These are phyloP conservation scores for Echeveria elegans DNA, from an alignment of 164 flowering plant species.

Conservation along the genomic window DNA sequence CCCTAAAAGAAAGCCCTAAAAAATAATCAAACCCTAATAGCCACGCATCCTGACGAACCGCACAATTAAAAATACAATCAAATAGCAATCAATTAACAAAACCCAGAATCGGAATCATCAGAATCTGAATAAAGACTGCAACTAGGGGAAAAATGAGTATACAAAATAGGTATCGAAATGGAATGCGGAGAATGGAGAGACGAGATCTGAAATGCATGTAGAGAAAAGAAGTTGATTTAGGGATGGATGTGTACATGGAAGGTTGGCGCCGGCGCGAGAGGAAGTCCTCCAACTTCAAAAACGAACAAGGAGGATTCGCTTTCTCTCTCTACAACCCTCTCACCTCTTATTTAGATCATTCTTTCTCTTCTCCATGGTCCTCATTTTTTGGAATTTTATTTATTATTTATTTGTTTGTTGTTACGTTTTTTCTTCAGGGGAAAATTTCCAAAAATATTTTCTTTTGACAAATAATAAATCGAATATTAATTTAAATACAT, in stretches of 20 bases:
- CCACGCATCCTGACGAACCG: not conserved
- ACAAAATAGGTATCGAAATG: not conserved
- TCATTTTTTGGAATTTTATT: too few relatives aligned
- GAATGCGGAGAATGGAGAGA: not conserved
- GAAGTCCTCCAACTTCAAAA: too few relatives aligned
- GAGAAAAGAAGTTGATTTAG: not conserved
- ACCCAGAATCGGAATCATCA: not conserved
- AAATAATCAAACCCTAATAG: not conserved
- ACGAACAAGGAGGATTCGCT: too few relatives aligned
- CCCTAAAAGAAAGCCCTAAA: not conserved
- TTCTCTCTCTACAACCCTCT: constrained; percentile 1
- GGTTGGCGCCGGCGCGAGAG: constrained; percentile 9
- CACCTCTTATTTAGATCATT: not conserved
- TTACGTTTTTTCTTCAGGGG: too few relatives aligned
- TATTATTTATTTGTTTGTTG: too few relatives aligned
- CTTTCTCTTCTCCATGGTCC: not conserved
- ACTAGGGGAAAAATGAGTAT: not conserved
- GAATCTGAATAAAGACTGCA: not conserved
- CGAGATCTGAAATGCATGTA: not conserved
- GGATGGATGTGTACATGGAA: not conserved
- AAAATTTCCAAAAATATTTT: too few relatives aligned
- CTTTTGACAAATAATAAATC: too few relatives aligned
- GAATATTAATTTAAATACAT: too few relatives aligned
- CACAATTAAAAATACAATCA: not conserved
- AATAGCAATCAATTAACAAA: not conserved